Evolutionary conservation across 257 asterid genomes (phyloP).

Genomic region (Scutellaria galericulata): DNA sequence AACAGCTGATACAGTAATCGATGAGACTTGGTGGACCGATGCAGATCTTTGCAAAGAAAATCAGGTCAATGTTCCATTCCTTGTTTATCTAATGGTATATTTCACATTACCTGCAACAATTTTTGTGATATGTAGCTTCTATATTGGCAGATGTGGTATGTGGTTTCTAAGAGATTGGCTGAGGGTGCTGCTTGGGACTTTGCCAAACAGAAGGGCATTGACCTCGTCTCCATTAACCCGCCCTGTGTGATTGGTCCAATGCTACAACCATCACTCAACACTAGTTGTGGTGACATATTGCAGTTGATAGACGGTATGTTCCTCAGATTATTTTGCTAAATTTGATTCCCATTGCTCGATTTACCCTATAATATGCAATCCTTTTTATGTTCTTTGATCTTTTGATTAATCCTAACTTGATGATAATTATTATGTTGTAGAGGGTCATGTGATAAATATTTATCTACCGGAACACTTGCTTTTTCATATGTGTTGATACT

Average conservation of each 20-base stretch:
- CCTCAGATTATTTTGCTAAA: not conserved
- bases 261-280: conserved; percentile 65
- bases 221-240: conserved; percentile 62
- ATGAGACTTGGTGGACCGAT: conserved; percentile 64
- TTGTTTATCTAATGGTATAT: too few species aligned
- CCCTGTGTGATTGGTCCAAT: conserved; percentile 64
- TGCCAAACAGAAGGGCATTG: conserved; percentile 59
- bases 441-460: too few species aligned
- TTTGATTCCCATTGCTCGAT: not conserved
- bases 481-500: too few species aligned
- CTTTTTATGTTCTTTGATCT: too few species aligned
- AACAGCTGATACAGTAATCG: conserved; percentile 65
- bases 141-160: conserved; percentile 58
- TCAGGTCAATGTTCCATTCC: conserved; percentile 22
- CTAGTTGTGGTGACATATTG: conserved; percentile 52
- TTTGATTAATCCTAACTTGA: too few species aligned
- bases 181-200: conserved; percentile 71
- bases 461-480: too few species aligned
- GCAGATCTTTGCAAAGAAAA: conserved; percentile 52
- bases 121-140: not conserved
- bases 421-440: too few species aligned
- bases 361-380: not conserved
- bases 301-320: conserved; percentile 54
- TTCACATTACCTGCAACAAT: not conserved
- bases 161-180: conserved; percentile 68